Percentiles rank a stretch among this genome's conserved stretches.
These are phyloP conservation scores for Thermochaetoides thermophila DNA, from an alignment of 495 filamentous ascomycete genomes.

Conservation along the genomic window DNA sequence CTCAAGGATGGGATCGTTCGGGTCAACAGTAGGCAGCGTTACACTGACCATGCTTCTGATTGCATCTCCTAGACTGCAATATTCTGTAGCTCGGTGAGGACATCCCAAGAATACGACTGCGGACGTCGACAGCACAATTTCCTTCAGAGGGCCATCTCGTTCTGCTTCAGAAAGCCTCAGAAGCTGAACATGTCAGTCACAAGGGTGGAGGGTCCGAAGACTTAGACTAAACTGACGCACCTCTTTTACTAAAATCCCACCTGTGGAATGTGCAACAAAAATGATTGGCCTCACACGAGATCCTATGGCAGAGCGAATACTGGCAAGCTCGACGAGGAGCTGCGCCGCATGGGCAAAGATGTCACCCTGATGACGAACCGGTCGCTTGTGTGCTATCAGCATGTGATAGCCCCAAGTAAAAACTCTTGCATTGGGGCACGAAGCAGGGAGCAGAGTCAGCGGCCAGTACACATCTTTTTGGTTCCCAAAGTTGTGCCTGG, in stretches of 20 bases:
- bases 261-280: constrained; percentile 23
- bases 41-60: constrained; percentile 20
- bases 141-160: constrained; percentile 14
- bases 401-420: constrained; percentile 26
- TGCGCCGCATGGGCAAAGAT: constrained; percentile 21
- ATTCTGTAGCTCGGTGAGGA: constrained; percentile 20
- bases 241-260: constrained; percentile 26
- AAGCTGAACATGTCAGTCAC: constrained; percentile 12
- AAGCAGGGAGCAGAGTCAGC: constrained; percentile 18
- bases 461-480: too few species aligned
- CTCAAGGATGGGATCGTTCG: constrained; percentile 13
- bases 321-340: constrained; percentile 16
- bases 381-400: constrained; percentile 14
- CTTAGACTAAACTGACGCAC: constrained; percentile 2
- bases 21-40: constrained; percentile 9
- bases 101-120: constrained; percentile 20
- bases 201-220: neutral
- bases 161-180: constrained; percentile 19
- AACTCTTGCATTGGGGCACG: constrained; percentile 20
- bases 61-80: constrained; percentile 15
- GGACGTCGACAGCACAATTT: constrained; percentile 17
- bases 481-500: too few species aligned
- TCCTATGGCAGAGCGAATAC: constrained; percentile 6
- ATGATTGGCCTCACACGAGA: constrained; percentile 13
- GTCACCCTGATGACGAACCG: constrained; percentile 16